Percentiles rank a stretch among this genome's conserved stretches.
Evolutionary conservation across 2,329 filamentous ascomycete species (phyloP).

Genomic region (Hypocreales sp.): DNA sequence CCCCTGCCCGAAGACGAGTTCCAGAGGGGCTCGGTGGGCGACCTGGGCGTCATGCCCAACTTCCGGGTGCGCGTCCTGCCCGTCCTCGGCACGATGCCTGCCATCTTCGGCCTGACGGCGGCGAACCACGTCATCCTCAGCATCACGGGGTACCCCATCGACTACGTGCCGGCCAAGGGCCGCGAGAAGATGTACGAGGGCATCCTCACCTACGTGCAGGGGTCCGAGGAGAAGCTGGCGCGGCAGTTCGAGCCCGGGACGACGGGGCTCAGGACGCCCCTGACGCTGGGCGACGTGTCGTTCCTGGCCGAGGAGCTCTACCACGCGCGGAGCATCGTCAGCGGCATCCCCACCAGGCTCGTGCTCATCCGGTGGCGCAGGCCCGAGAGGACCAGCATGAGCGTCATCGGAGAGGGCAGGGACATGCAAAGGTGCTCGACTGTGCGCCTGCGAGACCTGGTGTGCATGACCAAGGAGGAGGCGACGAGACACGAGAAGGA

Average conservation of each 20-base stretch:
- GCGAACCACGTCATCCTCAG: slow-evolving; percentile 87
- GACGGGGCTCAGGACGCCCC: slow-evolving; percentile 61
- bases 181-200: slow-evolving; percentile 87
- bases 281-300: slow-evolving; percentile 67
- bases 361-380: slow-evolving; percentile 68
- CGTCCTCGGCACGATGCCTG: slow-evolving; percentile 92
- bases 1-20: slow-evolving; percentile 83
- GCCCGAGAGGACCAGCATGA: slow-evolving; percentile 42
- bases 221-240: slow-evolving; percentile 61
- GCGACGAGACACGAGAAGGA: slow-evolving; percentile 64
- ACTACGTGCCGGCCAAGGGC: slow-evolving; percentile 67
- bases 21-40: slow-evolving; percentile 68
- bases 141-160: slow-evolving; percentile 69
- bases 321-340: slow-evolving; percentile 67
- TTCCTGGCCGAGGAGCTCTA: slow-evolving; percentile 87
- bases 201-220: slow-evolving; percentile 61
- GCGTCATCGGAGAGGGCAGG: slow-evolving; percentile 44
- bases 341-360: slow-evolving; percentile 64
- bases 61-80: slow-evolving; percentile 92
- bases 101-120: slow-evolving; percentile 80
- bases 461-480: slow-evolving; percentile 90
- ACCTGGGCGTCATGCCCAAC: slow-evolving; percentile 77
- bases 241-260: slow-evolving; percentile 19
- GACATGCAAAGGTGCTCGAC: slow-evolving; percentile 67
- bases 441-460: slow-evolving; percentile 54